phyloP scores from a whole-genome alignment of 1,139 yeast genomes.

The Scheffersomyces illinoinensis region DNA sequence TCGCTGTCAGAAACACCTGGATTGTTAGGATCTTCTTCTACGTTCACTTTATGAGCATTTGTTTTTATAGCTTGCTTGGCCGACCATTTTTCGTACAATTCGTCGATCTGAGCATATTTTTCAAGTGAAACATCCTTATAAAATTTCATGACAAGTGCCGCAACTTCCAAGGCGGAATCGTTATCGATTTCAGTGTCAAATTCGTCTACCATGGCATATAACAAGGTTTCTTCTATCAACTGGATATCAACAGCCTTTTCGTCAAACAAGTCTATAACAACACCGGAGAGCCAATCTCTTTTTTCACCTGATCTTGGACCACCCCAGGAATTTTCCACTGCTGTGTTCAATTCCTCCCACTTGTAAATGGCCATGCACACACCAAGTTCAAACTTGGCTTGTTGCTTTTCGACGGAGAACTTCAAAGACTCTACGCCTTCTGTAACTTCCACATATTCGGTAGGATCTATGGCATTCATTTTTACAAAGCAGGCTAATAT shows the following conservation, averaged over 20 bases:
- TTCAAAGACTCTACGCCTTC: conserved; percentile 42
- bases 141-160: conserved; percentile 60
- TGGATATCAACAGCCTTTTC: conserved; percentile 69
- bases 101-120: conserved; percentile 57
- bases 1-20: conserved; percentile 53
- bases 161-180: conserved; percentile 78
- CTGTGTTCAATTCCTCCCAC: conserved; percentile 88
- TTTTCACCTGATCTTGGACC: conserved; percentile 89
- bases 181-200: conserved; percentile 88
- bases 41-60: conserved; percentile 30
- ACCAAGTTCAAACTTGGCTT: conserved; percentile 89
- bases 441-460: conserved; percentile 46
- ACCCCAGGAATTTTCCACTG: conserved; percentile 98
- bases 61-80: conserved; percentile 44
- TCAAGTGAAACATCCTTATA: conserved; percentile 63
- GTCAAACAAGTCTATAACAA: conserved; percentile 54
- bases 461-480: conserved; percentile 41
- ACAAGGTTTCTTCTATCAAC: conserved; percentile 78
- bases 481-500: not conserved
- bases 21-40: conserved; percentile 60
- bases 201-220: conserved; percentile 93
- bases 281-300: conserved; percentile 40
- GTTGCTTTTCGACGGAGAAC: conserved; percentile 65
- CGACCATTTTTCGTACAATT: conserved; percentile 58
- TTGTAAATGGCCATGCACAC: conserved; percentile 83